Percentiles rank a stretch among this genome's conserved stretches.
Conservation (phyloP, 2,329 filamentous ascomycete species). For the Ophiostoma sp. region DNA sequence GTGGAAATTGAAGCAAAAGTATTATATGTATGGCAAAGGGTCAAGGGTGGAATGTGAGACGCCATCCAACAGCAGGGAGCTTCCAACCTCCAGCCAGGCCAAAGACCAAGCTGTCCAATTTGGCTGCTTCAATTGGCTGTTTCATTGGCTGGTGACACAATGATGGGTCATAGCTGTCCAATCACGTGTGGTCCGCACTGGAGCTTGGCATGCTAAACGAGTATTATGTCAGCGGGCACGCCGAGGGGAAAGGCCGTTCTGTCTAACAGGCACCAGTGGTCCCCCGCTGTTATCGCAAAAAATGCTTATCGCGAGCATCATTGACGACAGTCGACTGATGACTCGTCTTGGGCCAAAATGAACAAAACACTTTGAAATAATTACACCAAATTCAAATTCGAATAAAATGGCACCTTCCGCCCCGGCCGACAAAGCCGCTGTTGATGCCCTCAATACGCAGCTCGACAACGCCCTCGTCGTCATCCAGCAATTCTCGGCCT, state of each 20-base stretch:
- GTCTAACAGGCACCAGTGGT: not conserved
- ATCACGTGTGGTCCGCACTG: not conserved
- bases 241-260: not conserved
- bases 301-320: conserved; percentile 22
- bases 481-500: conserved; percentile 36
- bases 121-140: conserved; percentile 22
- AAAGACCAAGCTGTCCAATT: conserved; percentile 28
- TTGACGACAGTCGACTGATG: not conserved
- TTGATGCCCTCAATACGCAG: conserved; percentile 39
- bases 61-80: conserved; percentile 2
- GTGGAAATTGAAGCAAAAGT: not conserved
- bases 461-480: conserved; percentile 38
- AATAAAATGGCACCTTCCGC: conserved; percentile 24
- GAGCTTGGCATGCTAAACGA: not conserved
- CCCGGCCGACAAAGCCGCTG: conserved; percentile 25
- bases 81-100: conserved; percentile 1
- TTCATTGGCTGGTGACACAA: not conserved
- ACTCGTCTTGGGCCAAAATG: not conserved
- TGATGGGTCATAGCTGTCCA: not conserved
- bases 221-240: not conserved
- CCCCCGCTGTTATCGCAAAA: conserved; percentile 24
- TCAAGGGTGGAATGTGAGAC: conserved; percentile 8
- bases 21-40: not conserved
- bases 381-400: not conserved
- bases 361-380: too few relatives aligned